Base-by-base conservation (phyloP, 345 rosid genomes). In the Gossypium ekmanianum region DNA sequence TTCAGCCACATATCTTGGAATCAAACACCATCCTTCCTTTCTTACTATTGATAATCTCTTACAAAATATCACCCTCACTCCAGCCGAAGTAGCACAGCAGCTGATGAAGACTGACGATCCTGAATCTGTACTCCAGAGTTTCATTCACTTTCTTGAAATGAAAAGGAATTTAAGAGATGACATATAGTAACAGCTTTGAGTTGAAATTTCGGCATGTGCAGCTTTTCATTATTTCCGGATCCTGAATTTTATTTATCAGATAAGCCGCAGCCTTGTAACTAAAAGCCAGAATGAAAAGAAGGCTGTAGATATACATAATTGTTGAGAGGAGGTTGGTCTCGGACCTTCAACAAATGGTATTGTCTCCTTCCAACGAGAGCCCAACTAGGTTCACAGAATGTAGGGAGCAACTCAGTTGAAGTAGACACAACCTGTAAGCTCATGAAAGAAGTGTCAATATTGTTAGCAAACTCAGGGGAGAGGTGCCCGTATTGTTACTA, bases 51-150 rank as follows among this genome's bases (percentile, higher is more conserved):
- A 78, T 3, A 50, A 73, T 2, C 80, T 73, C 58, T 14, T 78
- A 6, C 29, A 65, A 34, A 57, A 1, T 0, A n/a, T 18, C 11
- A 39, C n/a, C 1, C 27, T 78, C 3, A 73, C 73, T 45, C 80
- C 80, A 5, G 77, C 80, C 0, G 80, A 78, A 61, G 76, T 82
- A 1, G 87, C 87, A 1, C 83, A 80, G 67, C 84, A 86, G 59
- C 82, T 88, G 3, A 78, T 87, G 82, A 74, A 81, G 72, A 79
- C 79, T 4, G 79, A 84, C 11, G 76, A 76, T 9, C 68, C 75
- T 2, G 51, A 63, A 7, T 39, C 56, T 8, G 80, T 78, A 9
- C 81, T 85, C 3, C 18, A 41, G 17, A 77, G 75, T 55, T 63
- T 87, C 18, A 9, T 81, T 24, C 75, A 76, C 17, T 85, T 87